Base-by-base conservation (phyloP, 306 rosid genomes). In the Begonia fuchsioides region DNA sequence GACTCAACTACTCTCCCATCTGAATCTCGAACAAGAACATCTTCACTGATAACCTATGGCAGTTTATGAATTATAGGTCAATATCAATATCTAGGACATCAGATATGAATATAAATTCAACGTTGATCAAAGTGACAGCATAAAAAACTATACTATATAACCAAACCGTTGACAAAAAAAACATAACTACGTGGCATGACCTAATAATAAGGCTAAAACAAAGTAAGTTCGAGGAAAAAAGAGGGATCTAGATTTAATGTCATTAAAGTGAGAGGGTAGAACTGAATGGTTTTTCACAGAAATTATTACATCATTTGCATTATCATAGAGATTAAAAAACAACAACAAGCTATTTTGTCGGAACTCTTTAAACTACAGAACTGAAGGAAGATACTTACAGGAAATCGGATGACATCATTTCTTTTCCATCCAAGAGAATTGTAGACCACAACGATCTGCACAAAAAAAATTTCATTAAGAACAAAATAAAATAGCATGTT, bases 401-500 rank as follows among this genome's bases (percentile, higher is more conserved):
- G 77, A 59, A 75, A 60, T 61, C 63, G 68, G 20, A 75, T 35
- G 15, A 72, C 60, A 38, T 71, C 77, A 10, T 58, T 57, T 60
- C 81, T 71, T 51, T 54, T 67, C 81, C 77, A 75, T 71, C 81
- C 81, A 38, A 75, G 77, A 64, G 81, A 46, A 52, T 75, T 75
- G 74, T 75, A 75, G 56, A 51, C 60, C 55, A 75, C 46, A 40
- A 67, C 64, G 43, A 63, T 20, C 81, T 75, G 64, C 18, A 64
- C 39, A 70, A 11, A 14, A 62, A 59, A 58, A 43, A 54, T 39
- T 35, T 13, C 43, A 17, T 54, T 19, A 49, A 61, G 35, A 58
- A 58, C 39, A 14, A 47, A 60, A 44, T 38, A 51, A 26, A 6
- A 26, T 26, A 26, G 35, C 35, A 0, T 4, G 35, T 20, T 20